Evolutionary conservation across 2,329 filamentous ascomycete genomes (phyloP).

Genomic region (Trichophyton mentagrophytes): DNA sequence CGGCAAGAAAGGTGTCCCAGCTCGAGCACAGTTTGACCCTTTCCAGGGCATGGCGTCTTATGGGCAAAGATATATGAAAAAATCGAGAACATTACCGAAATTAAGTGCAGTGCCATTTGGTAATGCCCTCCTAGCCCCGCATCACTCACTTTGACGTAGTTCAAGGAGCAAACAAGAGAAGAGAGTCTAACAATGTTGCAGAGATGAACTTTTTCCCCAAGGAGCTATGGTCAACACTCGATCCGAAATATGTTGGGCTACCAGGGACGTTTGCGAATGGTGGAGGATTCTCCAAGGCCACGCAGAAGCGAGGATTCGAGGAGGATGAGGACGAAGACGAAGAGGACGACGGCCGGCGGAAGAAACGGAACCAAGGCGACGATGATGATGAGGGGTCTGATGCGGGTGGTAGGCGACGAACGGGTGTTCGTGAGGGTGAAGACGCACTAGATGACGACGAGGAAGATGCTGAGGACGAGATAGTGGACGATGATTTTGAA

Average conservation of each 20-base stretch:
- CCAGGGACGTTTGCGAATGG: slow-evolving; percentile 24
- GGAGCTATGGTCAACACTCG: slow-evolving; percentile 44
- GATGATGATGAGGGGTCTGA: slow-evolving; percentile 23
- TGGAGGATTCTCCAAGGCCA: slow-evolving; percentile 15
- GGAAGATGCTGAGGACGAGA: slow-evolving; percentile 39
- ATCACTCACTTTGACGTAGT: no score
- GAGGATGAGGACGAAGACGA: slow-evolving; percentile 31
- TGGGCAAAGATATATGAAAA: slow-evolving; percentile 45
- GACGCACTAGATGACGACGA: slow-evolving; percentile 33
- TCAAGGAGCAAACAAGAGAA: no score
- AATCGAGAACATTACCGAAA: slow-evolving; percentile 42
- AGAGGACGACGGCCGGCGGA: slow-evolving; percentile 15
- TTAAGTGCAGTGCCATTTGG: slow-evolving; percentile 43
- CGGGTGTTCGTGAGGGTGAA: slow-evolving; percentile 30
- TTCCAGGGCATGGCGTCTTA: slow-evolving; percentile 52
- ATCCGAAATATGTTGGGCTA: slow-evolving; percentile 28
- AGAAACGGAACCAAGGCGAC: slow-evolving; percentile 23
- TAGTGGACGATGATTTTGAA: slow-evolving; percentile 47
- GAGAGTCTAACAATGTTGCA: slow-evolving; percentile 16
- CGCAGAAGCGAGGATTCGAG: slow-evolving; percentile 30
- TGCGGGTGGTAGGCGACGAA: slow-evolving; percentile 21
- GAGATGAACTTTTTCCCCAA: slow-evolving; percentile 47
- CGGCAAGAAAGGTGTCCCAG: slow-evolving; percentile 31
- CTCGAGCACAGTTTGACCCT: slow-evolving; percentile 42
- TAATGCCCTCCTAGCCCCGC: slow-evolving; percentile 23